Evolutionary conservation across 2,329 filamentous ascomycete genomes (phyloP), one percentile per base, ranked within the genome.

Genomic region (Aspergillus intermedius): DNA sequence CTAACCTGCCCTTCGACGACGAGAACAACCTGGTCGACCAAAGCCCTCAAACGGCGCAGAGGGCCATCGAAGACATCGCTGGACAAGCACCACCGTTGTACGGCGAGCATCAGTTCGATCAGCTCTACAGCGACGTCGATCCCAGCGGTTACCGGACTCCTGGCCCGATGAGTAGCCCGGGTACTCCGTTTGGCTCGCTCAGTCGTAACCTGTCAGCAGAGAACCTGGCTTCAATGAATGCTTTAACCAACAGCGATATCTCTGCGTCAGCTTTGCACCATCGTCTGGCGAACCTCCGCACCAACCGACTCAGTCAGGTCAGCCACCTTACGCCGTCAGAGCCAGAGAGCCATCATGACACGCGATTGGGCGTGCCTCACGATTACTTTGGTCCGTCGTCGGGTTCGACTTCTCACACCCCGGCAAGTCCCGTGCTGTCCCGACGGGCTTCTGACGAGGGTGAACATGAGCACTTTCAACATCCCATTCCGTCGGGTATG

Each of bases 71-170:
- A 37, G 77, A 82, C 37, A 76, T 80, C 17, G 78, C 80, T 22
- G 66, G 80, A 23, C 80, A 86, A 50, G 91, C 91, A 9, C 93
- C 93, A n/a, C 93, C 93, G 0, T 82, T 90, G 35, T 98, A 98
- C 60, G 90, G 89, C 51, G 82, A 91, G 60, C 93, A 97, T 67
- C 79, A 87, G 41, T 81, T 97, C 22, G 93, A 98, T 66, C 85
- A 88, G 64, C 77, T 97, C 1, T 98, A 95, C 70, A 88, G 89
- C 57, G 88, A 91, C 53, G 79, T 96, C 49, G 88, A 95, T 59
- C 78, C 82, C 7, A 82, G 78, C 46, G 88, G 88, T n/a, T 87
- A 91, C 64, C 84, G 90, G 69, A 91, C 87, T 0, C 87, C 88
- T 1, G 82, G 78, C 1, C 74, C 81, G 32, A 66, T 66, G 46